Percentiles rank a stretch among this genome's conserved stretches.
Conservation (phyloP, 1,139 yeast species). For the Kodamaea derodonti region DNA sequence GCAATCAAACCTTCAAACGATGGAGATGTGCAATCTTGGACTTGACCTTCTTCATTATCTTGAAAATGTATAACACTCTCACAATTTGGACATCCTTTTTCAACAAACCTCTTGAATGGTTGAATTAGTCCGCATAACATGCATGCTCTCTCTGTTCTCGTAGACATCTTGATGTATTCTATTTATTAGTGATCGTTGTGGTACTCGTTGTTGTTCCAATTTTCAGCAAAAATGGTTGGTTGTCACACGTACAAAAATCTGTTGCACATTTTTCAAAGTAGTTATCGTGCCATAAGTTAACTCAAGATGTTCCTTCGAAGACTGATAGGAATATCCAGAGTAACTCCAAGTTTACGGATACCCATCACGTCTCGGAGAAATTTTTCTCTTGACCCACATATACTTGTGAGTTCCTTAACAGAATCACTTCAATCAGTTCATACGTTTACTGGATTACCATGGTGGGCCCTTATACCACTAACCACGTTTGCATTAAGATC, state of each 20-base stretch:
- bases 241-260: background rate
- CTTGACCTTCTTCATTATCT: slow-evolving; percentile 78
- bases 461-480: slow-evolving; percentile 80
- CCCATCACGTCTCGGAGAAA: slow-evolving; percentile 2
- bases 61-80: slow-evolving; percentile 77
- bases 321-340: too few relatives aligned
- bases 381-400: slow-evolving; percentile 16
- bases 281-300: background rate
- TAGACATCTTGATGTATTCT: slow-evolving; percentile 36
- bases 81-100: slow-evolving; percentile 96
- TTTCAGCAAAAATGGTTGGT: background rate
- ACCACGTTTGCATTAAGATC: slow-evolving; percentile 66
- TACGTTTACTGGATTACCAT: slow-evolving; percentile 60
- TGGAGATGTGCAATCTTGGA: slow-evolving; percentile 92
- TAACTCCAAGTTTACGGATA: too few relatives aligned
- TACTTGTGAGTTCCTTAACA: slow-evolving; percentile 33
- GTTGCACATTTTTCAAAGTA: background rate
- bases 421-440: slow-evolving; percentile 48
- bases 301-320: background rate
- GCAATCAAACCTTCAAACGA: slow-evolving; percentile 96
- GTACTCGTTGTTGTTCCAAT: background rate
- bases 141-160: slow-evolving; percentile 87
- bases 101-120: slow-evolving; percentile 66
- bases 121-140: slow-evolving; percentile 95
- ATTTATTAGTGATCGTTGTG: too few relatives aligned